Evolutionary conservation across 176 grass and related monocot genomes (phyloP).

Genomic region (Juncus inflexus): DNA sequence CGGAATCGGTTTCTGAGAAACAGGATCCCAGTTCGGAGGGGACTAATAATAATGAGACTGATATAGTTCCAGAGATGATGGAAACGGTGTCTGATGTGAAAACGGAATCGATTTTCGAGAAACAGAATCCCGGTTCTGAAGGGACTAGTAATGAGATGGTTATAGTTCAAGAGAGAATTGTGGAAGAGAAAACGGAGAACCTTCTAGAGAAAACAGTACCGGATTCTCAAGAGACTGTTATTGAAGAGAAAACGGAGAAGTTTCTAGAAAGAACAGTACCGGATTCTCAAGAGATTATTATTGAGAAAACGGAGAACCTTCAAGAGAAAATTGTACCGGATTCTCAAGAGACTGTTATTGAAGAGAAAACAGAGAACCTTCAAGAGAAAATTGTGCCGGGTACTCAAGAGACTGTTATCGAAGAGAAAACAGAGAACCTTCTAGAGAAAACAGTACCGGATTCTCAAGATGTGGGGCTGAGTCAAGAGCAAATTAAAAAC

Average conservation of each 20-base stretch:
- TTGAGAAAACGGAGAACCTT: not conserved
- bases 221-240: constrained; percentile 11
- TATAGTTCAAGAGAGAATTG: constrained; percentile 1
- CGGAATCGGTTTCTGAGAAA: not conserved
- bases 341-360: not conserved
- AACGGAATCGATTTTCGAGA: not conserved
- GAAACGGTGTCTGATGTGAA: constrained; percentile 8
- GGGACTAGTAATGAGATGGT: not conserved
- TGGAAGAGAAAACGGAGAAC: not conserved
- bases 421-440: constrained; percentile 4
- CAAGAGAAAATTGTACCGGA: too few species aligned
- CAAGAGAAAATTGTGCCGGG: too few species aligned
- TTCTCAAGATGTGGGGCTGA: too few species aligned
- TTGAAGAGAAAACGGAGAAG: constrained; percentile 10
- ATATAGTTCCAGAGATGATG: not conserved
- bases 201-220: constrained; percentile 11
- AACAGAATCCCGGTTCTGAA: constrained; percentile 10
- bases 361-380: constrained; percentile 4
- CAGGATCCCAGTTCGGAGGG: not conserved
- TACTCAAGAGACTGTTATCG: not conserved
- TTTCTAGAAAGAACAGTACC: constrained; percentile 11
- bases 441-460: too few species aligned
- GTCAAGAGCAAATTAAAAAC: too few species aligned
- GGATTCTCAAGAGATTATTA: constrained; percentile 4
- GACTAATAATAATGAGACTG: not conserved